Conservation (phyloP, 2,329 filamentous ascomycete genomes). For the Thyridium curvatum region DNA sequence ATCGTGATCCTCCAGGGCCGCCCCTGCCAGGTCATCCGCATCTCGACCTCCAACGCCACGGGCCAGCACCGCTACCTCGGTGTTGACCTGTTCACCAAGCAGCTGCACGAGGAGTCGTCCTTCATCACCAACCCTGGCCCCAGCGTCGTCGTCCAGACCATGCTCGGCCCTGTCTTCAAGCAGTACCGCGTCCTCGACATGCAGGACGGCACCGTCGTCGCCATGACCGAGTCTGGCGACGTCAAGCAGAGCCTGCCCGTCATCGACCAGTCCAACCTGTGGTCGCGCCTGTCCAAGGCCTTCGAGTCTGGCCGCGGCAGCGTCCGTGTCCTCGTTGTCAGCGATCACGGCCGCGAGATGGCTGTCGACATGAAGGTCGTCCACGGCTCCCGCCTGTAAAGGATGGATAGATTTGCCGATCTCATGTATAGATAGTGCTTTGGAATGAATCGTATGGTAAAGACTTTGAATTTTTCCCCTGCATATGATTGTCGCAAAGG, state of each 20-base stretch:
- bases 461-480: background rate
- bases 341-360: conserved; percentile 86
- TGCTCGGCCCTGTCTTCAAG: conserved; percentile 99
- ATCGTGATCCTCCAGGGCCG: conserved; percentile 98
- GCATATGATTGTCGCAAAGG: too few species aligned
- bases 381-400: conserved; percentile 67
- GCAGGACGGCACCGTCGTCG: conserved; percentile 75
- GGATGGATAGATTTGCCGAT: background rate
- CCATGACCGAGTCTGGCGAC: conserved; percentile 98
- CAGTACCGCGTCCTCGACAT: conserved; percentile 99
- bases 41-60: conserved; percentile 95
- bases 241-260: conserved; percentile 94
- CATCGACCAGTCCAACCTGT: conserved; percentile 90
- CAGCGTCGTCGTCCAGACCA: conserved; percentile 97
- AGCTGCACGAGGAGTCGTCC: conserved; percentile 96
- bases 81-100: conserved; percentile 99
- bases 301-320: conserved; percentile 91
- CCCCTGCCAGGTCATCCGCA: conserved; percentile 99
- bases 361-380: conserved; percentile 99
- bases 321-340: conserved; percentile 92
- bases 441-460: background rate
- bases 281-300: conserved; percentile 69
- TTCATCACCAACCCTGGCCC: conserved; percentile 96
- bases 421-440: background rate
- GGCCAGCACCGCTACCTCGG: conserved; percentile 99